A percentile compares a stretch with the other conserved stretches of the same genome.
Conservation (phyloP, 2,329 filamentous ascomycete genomes). For the Aureobasidium sp. region DNA sequence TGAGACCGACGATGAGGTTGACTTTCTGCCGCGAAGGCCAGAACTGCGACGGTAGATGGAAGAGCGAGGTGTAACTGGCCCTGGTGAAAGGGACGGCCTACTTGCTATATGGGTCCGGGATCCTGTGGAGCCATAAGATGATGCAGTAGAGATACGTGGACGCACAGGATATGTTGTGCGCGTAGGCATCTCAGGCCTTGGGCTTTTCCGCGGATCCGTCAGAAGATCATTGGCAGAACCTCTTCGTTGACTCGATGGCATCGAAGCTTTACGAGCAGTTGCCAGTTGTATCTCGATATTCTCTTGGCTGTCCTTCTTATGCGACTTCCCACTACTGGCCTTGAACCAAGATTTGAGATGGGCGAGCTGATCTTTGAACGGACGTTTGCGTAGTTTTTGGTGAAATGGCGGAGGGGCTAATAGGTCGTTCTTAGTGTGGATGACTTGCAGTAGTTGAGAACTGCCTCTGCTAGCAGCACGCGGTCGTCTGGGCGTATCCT, state of each 20-base stretch:
- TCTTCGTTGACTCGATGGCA: neutral
- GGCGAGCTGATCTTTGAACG: slow-evolving; percentile 59
- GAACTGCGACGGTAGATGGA: slow-evolving; percentile 69
- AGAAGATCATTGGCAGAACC: slow-evolving; percentile 1
- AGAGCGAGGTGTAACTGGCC: slow-evolving; percentile 79
- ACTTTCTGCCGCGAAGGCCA: slow-evolving; percentile 84
- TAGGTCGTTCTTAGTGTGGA: slow-evolving; percentile 61
- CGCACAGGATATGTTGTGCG: slow-evolving; percentile 34
- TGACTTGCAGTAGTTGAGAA: slow-evolving; percentile 79
- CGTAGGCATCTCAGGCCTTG: slow-evolving; percentile 32
- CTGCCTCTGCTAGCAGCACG: slow-evolving; percentile 34
- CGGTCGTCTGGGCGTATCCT: slow-evolving; percentile 67
- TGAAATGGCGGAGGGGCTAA: slow-evolving; percentile 45
- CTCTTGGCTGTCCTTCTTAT: slow-evolving; percentile 1
- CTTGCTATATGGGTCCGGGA: slow-evolving; percentile 36
- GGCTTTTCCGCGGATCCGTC: neutral
- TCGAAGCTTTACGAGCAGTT: neutral
- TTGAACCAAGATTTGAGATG: slow-evolving; percentile 67
- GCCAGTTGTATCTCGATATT: neutral
- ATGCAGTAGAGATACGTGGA: slow-evolving; percentile 38
- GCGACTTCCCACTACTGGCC: slow-evolving; percentile 31
- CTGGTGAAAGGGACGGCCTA: slow-evolving; percentile 76
- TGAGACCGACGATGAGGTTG: slow-evolving; percentile 89
- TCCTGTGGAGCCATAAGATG: slow-evolving; percentile 30
- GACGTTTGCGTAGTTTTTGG: slow-evolving; percentile 51